Base-by-base conservation (phyloP, 192 early-diverging fungal species). In the Coemansia sp. region DNA sequence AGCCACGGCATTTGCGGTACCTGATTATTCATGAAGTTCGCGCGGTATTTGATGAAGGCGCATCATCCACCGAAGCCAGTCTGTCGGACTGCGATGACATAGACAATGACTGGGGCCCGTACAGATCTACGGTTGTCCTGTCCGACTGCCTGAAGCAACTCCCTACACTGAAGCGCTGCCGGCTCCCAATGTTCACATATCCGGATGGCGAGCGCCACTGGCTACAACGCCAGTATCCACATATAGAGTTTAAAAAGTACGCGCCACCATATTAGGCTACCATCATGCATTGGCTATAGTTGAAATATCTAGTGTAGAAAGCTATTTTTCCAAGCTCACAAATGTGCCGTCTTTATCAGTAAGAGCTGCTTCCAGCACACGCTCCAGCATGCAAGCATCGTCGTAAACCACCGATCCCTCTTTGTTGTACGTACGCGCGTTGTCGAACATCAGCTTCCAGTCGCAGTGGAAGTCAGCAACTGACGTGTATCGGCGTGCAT, bases 341-440 rank as follows among this genome's bases (percentile, higher is more conserved):
- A n/a, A n/a, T n/a, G n/a, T n/a, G n/a, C n/a, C n/a, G n/a, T n/a
- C n/a, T n/a, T n/a, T n/a, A n/a, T n/a, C n/a, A n/a, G n/a, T n/a
- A n/a, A n/a, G n/a, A n/a, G n/a, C n/a, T n/a, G n/a, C n/a, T n/a
- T 44, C 42, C 23, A 44, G 22, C 42, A 14, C 10, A 23, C 42
- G 42, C 42, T 44, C 20, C 20, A 44, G 42, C 47, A 63, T 64
- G 29, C 83, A 73, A 9, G 95, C 93, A 66, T 98, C 94, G n/a
- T 85, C 77, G 70, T 88, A 95, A 0, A 98, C 89, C 47, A 82
- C 77, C n/a, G 90, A 93, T 9, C 86, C 90, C 53, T 93, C 88
- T 67, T 88, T 79, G 63, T 98, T 98, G 70, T 91, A 98, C 4
- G 79, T 89, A 64, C 84, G 83, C 6, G 96, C 96, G 55, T 98